Evolutionary conservation across 2,329 filamentous ascomycete species (phyloP), one percentile per base, ranked within the genome.

Genomic region (Hymenoscyphus repandus): DNA sequence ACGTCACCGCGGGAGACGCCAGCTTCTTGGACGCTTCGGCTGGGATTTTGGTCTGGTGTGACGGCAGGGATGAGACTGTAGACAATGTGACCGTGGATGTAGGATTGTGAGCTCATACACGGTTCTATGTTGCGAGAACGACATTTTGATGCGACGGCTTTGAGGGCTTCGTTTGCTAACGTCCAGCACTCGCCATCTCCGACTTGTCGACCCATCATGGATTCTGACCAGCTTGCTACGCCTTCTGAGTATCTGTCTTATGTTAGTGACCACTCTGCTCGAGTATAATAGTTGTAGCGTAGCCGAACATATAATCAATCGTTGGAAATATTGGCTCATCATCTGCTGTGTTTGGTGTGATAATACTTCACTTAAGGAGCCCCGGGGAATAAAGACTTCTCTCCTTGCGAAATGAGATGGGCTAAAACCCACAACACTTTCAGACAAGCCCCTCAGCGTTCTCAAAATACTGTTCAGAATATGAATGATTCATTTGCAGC

Each of bases 181-280:
- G 68, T 68, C 67, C 68, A 70, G 49, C 68, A 70, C 49, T 69
- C 66, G 5, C 68, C 68, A 50, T 70, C 62, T 10, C 68, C 69
- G 3, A 70, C 66, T 50, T 64, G 57, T 10, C 50, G 51, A 2
- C 66, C 67, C 27, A 66, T 55, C 42, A 59, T 51, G 3, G 51
- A 50, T 44, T 65, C 58, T 30, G 62, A 62, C 63, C 64, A 70
- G 4, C 44, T 34, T 6, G 67, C 64, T 34, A 70, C 55, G 17
- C 56, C 49, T 6, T 60, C 54, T 2, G 61, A 63, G 50, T 69
- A 69, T 45, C 59, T 63, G 27, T 12, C 11, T 30, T 20, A 7
- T 4, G 22, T 27, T 27, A 27, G 22, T 27, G 22, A 27, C 22
- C 22, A 27, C 4, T 4, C 22, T 7, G 4, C 22, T 27, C 22